Conservation (phyloP, 371 early-diverging fungal species). For the Cokeromyces recurvatus region DNA sequence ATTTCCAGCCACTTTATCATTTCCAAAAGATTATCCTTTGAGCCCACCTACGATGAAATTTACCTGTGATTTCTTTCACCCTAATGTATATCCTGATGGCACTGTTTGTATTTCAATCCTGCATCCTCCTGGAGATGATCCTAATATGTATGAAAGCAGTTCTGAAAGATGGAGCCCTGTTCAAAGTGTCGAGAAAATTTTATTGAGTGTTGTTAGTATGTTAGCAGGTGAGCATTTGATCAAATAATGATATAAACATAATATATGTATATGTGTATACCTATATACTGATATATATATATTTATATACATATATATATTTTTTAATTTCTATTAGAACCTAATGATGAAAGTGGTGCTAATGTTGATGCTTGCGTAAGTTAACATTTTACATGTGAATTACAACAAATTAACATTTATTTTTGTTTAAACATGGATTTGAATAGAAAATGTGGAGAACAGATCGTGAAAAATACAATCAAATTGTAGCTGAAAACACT, state of each 20-base stretch:
- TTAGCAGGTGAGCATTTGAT: conserved; percentile 52
- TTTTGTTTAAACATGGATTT: too few relatives aligned
- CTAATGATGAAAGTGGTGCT: conserved; percentile 98
- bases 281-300: too few relatives aligned
- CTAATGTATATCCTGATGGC: conserved; percentile 97
- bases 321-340: conserved; percentile 65
- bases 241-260: too few relatives aligned
- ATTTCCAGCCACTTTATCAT: conserved; percentile 80
- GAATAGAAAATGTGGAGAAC: conserved; percentile 90
- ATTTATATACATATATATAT: too few relatives aligned
- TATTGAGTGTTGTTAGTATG: conserved; percentile 94
- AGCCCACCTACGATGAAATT: conserved; percentile 91
- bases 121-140: conserved; percentile 98
- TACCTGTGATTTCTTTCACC: conserved; percentile 92
- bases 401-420: neutral
- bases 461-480: conserved; percentile 78
- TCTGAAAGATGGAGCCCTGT: conserved; percentile 96
- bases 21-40: conserved; percentile 95
- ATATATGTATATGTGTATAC: too few relatives aligned
- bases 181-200: conserved; percentile 96
- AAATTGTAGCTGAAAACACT: conserved; percentile 75
- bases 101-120: conserved; percentile 98
- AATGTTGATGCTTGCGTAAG: conserved; percentile 96
- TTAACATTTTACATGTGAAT: neutral
- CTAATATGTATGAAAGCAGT: conserved; percentile 90